phyloP scores from a whole-genome alignment of 805 yeast genomes.

The Millerozyma acaciae region DNA sequence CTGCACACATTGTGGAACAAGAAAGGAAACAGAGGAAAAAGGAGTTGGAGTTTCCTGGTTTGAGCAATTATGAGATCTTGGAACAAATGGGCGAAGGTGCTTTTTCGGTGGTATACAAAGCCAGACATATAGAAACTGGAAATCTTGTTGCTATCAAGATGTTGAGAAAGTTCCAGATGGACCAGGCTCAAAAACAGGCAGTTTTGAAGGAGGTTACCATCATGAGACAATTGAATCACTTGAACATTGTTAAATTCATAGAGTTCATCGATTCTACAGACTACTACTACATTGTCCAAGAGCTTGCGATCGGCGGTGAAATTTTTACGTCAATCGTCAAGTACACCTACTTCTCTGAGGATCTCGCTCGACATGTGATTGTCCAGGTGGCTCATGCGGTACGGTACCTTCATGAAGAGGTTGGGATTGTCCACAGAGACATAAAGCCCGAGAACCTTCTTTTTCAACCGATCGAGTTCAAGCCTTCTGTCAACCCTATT shows the following conservation, averaged over 20 bases:
- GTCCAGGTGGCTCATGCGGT: slow-evolving; percentile 62
- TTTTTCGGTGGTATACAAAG: slow-evolving; percentile 70
- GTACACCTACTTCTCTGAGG: slow-evolving; percentile 63
- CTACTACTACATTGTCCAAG: slow-evolving; percentile 68
- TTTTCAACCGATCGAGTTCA: slow-evolving; percentile 54
- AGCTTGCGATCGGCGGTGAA: slow-evolving; percentile 75
- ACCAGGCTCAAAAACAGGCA: slow-evolving; percentile 56
- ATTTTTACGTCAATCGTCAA: slow-evolving; percentile 65
- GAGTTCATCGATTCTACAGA: slow-evolving; percentile 62
- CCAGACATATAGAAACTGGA: slow-evolving; percentile 36
- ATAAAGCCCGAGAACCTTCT: slow-evolving; percentile 77
- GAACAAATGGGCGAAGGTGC: slow-evolving; percentile 78
- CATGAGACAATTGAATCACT: slow-evolving; percentile 62
- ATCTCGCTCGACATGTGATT: slow-evolving; percentile 59
- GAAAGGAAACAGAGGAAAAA: slow-evolving; percentile 22
- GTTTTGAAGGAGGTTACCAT: slow-evolving; percentile 79
- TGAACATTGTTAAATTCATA: slow-evolving; percentile 60
- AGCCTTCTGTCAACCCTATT: slow-evolving; percentile 37
- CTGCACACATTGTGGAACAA: slow-evolving; percentile 34
- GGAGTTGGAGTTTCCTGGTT: slow-evolving; percentile 28
- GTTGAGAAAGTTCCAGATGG: slow-evolving; percentile 67
- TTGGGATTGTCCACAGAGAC: slow-evolving; percentile 81
- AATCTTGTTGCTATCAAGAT: slow-evolving; percentile 51
- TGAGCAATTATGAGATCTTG: slow-evolving; percentile 41
- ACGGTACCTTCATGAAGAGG: slow-evolving; percentile 63